Base-by-base conservation (phyloP, 2,329 filamentous ascomycete species). In the Aquanectria penicillioides region DNA sequence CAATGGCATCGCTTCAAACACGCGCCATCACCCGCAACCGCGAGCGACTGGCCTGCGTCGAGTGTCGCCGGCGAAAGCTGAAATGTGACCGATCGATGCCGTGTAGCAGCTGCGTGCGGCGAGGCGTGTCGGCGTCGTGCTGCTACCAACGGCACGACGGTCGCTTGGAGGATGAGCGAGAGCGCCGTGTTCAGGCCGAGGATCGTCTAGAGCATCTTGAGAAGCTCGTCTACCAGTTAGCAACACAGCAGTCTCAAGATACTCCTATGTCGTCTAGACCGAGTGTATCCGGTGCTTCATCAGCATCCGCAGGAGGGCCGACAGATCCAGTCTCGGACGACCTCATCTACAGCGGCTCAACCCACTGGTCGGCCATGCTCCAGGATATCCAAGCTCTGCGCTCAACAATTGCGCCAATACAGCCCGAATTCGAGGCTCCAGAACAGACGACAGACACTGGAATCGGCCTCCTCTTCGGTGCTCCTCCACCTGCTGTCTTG, bases 311-410 rank as follows among this genome's bases (percentile, higher is more conserved):
- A n/a, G n/a, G n/a, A n/a, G n/a, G n/a, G n/a, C n/a, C n/a, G n/a
- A n/a, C n/a, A n/a, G n/a, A n/a, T n/a, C n/a, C n/a, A n/a, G n/a
- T n/a, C n/a, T n/a, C n/a, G n/a, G 26, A 50, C 7, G 20, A 10
- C 3, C 18, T 40, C 4, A 10, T 41, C 13, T 50, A 50, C 25
- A 50, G 23, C 22, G 47, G 47, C 17, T 40, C 47, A 13, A 50
- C 47, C 8, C 47, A 50, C 26, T 50, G 47, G 47, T 50, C 36
- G 4, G 34, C 47, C 13, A 50, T 50, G 47, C 36, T 50, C 5
- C 34, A 50, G 22, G 36, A 41, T 25, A 50, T 50, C 18, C 47
- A 50, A n/a, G 47, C 34, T 8, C 25, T 50, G 18, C 47, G 47
- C 6, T 18, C 36, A 8, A 28, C 47, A 17, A 41, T 41, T 13